Percentiles rank a stretch among this genome's conserved stretches.
Conservation (phyloP, 129 eudicot species). For the Lactuca sativa region DNA sequence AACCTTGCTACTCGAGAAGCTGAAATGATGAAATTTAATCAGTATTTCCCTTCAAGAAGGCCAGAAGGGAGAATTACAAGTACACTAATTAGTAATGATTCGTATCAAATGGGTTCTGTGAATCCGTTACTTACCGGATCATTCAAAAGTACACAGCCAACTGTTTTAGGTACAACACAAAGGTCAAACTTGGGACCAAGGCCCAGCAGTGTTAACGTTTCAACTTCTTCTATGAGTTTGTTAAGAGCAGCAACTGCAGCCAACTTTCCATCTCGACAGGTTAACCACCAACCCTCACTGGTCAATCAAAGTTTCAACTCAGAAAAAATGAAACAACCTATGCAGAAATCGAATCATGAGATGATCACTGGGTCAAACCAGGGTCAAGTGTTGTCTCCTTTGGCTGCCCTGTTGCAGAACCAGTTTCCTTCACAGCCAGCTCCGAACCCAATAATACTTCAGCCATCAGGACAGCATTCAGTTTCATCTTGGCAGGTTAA, state of each 20-base stretch:
- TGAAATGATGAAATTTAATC: neutral
- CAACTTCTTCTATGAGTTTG: neutral
- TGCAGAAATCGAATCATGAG: neutral
- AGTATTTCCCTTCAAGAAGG: conserved; percentile 17
- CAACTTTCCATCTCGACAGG: conserved; percentile 10
- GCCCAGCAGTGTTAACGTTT: neutral
- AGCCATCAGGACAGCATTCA: neutral
- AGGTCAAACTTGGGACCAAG: neutral
- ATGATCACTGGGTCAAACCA: neutral
- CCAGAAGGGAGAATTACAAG: conserved; percentile 12
- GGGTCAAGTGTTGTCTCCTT: conserved; percentile 18
- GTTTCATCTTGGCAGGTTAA: neutral
- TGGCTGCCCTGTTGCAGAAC: conserved; percentile 10
- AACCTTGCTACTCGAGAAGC: conserved; percentile 2
- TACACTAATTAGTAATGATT: neutral
- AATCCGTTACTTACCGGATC: neutral
- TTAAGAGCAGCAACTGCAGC: neutral
- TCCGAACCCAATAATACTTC: neutral
- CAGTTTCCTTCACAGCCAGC: conserved; percentile 3
- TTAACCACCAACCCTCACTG: conserved; percentile 16
- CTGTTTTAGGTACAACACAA: conserved; percentile 12
- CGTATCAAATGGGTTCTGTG: conserved; percentile 10
- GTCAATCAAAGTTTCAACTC: conserved; percentile 1
- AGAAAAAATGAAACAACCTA: conserved; percentile 31
- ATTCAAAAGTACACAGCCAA: neutral